phyloP scores from a whole-genome alignment of 2,329 filamentous ascomycete species.

The Aureobasidium zeae region DNA sequence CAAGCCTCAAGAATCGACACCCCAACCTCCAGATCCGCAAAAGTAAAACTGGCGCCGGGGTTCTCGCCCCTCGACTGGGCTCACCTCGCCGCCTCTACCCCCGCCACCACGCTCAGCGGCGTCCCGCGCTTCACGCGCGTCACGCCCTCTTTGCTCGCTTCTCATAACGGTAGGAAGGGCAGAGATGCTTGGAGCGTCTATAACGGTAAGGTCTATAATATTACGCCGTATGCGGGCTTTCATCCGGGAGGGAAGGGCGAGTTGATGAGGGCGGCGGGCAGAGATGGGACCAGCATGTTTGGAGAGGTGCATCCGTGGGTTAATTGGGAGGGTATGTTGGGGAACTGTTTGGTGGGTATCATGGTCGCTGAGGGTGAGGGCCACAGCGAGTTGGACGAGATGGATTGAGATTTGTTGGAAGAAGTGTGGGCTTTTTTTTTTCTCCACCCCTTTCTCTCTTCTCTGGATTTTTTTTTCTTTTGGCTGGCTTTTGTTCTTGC shows the following conservation, averaged over 20 bases:
- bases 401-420: conserved; percentile 42
- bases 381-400: conserved; percentile 44
- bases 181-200: conserved; percentile 81
- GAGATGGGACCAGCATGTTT: conserved; percentile 57
- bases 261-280: conserved; percentile 66
- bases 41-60: conserved; percentile 77
- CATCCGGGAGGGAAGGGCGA: conserved; percentile 81
- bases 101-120: conserved; percentile 44
- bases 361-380: conserved; percentile 47
- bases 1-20: conserved; percentile 30
- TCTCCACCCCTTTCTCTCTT: no score
- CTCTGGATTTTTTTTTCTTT: not conserved
- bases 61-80: conserved; percentile 97
- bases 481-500: not conserved
- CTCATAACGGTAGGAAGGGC: conserved; percentile 72
- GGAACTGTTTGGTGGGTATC: conserved; percentile 52
- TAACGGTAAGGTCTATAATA: conserved; percentile 87
- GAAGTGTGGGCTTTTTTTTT: not conserved
- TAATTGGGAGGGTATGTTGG: conserved; percentile 58
- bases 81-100: conserved; percentile 58
- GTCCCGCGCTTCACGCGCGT: conserved; percentile 57
- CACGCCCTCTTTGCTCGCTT: conserved; percentile 68
- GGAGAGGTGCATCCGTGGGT: conserved; percentile 59
- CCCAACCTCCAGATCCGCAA: conserved; percentile 40
- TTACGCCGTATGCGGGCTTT: conserved; percentile 79